phyloP scores from a whole-genome alignment of 192 early-diverging fungal genomes.

The Helicostylum pulchrum region DNA sequence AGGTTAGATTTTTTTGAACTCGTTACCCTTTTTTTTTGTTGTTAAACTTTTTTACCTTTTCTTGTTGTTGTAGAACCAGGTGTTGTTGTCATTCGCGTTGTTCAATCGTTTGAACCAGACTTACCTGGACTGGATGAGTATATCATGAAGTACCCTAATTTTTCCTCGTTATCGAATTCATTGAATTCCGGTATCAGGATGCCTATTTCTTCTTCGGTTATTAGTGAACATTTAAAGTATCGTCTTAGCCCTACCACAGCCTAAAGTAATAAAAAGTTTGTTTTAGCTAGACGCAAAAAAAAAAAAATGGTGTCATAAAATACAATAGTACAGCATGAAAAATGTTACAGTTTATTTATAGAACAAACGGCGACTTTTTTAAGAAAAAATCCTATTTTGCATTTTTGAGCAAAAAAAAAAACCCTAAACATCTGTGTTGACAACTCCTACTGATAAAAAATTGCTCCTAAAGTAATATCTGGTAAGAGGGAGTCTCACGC shows the following conservation, averaged over 20 bases:
- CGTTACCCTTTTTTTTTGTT: not conserved
- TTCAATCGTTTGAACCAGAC: slow-evolving; percentile 31
- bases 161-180: not conserved
- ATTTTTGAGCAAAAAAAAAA: too few relatives aligned
- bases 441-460: too few relatives aligned
- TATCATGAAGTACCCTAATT: slow-evolving; percentile 28
- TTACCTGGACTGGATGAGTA: slow-evolving; percentile 31
- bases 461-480: too few relatives aligned
- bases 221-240: slow-evolving; percentile 12
- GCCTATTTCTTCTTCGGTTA: slow-evolving; percentile 4
- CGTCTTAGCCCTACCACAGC: not conserved
- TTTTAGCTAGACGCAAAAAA: too few relatives aligned
- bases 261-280: too few relatives aligned
- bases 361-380: too few relatives aligned
- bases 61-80: slow-evolving; percentile 12
- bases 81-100: slow-evolving; percentile 20
- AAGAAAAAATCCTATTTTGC: too few relatives aligned
- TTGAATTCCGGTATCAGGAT: not conserved
- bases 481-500: too few relatives aligned
- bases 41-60: not conserved
- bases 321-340: too few relatives aligned
- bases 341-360: too few relatives aligned
- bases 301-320: too few relatives aligned
- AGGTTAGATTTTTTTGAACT: slow-evolving; percentile 10
- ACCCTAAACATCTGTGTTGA: too few relatives aligned